Evolutionary conservation across 441 rosid genomes (phyloP).

Genomic region (Biscutella auriculata): DNA sequence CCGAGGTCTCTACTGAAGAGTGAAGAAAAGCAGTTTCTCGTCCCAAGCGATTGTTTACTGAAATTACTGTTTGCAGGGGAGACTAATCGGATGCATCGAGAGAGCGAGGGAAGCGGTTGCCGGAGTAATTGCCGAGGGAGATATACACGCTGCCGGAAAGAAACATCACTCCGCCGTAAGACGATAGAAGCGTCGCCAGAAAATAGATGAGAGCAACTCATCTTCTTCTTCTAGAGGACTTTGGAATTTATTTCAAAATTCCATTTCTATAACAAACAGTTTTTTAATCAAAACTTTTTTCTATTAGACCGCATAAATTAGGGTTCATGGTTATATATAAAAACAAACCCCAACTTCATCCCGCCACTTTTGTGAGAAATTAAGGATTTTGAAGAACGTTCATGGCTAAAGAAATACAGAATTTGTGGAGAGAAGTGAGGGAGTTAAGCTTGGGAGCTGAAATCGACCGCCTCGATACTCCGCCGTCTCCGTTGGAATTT

Average conservation of each 20-base stretch:
- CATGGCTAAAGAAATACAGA: constrained; percentile 3
- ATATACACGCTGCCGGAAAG: neutral
- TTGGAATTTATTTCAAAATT: neutral
- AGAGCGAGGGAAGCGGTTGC: neutral
- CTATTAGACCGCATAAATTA: neutral
- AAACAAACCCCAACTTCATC: neutral
- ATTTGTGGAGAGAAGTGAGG: constrained; percentile 65
- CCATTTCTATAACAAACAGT: neutral
- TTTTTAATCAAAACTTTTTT: neutral
- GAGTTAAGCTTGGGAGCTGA: constrained; percentile 30
- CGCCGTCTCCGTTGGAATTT: constrained; percentile 59
- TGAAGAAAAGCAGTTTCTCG: neutral
- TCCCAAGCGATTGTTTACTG: neutral
- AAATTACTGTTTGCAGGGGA: neutral
- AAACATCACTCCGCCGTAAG: constrained; percentile 1
- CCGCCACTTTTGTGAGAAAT: constrained; percentile 14
- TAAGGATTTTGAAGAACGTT: constrained; percentile 3
- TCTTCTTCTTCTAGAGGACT: neutral
- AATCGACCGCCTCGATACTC: constrained; percentile 33
- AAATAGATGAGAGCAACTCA: constrained; percentile 24
- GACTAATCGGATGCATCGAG: neutral
- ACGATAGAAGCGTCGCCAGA: constrained; percentile 10
- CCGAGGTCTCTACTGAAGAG: neutral
- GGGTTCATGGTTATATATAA: constrained; percentile 12
- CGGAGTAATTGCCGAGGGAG: constrained; percentile 15